These are phyloP conservation scores for Amoebophrya sp. DNA, from an alignment of 169 alveolate species.

Conservation along the genomic window DNA sequence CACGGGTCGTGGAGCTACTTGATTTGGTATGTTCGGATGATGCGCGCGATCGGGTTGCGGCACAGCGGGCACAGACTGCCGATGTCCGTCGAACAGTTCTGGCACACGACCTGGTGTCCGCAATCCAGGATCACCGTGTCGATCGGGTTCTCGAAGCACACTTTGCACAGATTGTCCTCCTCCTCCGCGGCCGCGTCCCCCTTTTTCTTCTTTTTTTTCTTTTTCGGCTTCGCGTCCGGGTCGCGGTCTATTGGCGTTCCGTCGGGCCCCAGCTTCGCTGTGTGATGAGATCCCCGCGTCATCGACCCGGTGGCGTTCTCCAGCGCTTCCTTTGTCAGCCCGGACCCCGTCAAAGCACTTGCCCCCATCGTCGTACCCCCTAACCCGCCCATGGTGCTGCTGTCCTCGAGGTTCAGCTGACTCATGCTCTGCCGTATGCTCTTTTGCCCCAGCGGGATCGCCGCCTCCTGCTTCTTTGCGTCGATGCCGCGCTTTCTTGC, in stretches of 20 bases:
- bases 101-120: not conserved
- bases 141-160: conserved; percentile 18
- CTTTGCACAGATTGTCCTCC: not conserved
- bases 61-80: not conserved
- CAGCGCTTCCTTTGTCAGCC: too few species aligned
- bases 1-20: too few species aligned
- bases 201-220: not conserved
- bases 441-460: not conserved
- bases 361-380: too few species aligned
- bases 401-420: not conserved
- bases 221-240: too few species aligned
- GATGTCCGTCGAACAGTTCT: not conserved
- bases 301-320: too few species aligned
- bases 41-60: not conserved
- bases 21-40: not conserved
- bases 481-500: not conserved
- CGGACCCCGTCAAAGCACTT: too few species aligned
- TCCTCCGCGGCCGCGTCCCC: not conserved
- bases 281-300: too few species aligned
- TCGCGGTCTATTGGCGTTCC: too few species aligned
- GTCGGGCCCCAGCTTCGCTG: too few species aligned
- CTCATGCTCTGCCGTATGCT: not conserved
- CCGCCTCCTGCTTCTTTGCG: not conserved
- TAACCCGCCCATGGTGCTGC: too few species aligned
- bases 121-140: conserved; percentile 4